Conservation (phyloP, 345 rosid species). For the Euphorbia tirucalli region DNA sequence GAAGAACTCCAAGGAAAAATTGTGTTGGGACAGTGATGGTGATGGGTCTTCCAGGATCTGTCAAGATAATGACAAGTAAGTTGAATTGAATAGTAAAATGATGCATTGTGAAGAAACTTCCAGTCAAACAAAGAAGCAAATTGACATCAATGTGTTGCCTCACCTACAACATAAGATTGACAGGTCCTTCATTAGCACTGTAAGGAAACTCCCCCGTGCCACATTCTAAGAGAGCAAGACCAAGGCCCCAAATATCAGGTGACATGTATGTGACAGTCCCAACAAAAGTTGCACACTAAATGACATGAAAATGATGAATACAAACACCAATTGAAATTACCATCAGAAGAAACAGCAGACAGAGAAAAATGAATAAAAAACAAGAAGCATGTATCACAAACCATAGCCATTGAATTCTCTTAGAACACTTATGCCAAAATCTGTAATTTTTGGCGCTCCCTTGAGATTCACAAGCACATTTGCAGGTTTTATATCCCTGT, state of each 20-base stretch:
- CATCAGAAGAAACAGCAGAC: slow-evolving; percentile 9
- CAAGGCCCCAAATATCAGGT: slow-evolving; percentile 97
- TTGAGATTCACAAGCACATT: slow-evolving; percentile 89
- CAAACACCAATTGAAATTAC: slow-evolving; percentile 23
- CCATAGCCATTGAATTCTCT: slow-evolving; percentile 96
- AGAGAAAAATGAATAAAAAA: too few species aligned
- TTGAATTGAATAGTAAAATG: too few species aligned
- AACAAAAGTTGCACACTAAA: slow-evolving; percentile 93
- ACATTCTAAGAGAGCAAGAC: slow-evolving; percentile 91
- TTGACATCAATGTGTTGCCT: slow-evolving; percentile 3
- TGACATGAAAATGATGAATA: too few species aligned
- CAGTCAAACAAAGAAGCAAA: too few species aligned
- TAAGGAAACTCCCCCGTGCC: slow-evolving; percentile 97
- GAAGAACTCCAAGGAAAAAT: too few species aligned
- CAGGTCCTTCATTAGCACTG: slow-evolving; percentile 81
- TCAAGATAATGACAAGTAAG: too few species aligned
- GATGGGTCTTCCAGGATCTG: too few species aligned
- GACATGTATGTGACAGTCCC: slow-evolving; percentile 99
- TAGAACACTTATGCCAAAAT: slow-evolving; percentile 94
- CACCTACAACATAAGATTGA: slow-evolving; percentile 94
- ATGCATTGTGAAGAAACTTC: too few species aligned
- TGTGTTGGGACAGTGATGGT: too few species aligned
- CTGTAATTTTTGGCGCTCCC: slow-evolving; percentile 95
- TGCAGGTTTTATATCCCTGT: slow-evolving; percentile 97
- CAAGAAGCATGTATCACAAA: slow-evolving; percentile 32